phyloP scores from a whole-genome alignment of 108 stramenopile genomes.

The Stephanodiscus minutulus region DNA sequence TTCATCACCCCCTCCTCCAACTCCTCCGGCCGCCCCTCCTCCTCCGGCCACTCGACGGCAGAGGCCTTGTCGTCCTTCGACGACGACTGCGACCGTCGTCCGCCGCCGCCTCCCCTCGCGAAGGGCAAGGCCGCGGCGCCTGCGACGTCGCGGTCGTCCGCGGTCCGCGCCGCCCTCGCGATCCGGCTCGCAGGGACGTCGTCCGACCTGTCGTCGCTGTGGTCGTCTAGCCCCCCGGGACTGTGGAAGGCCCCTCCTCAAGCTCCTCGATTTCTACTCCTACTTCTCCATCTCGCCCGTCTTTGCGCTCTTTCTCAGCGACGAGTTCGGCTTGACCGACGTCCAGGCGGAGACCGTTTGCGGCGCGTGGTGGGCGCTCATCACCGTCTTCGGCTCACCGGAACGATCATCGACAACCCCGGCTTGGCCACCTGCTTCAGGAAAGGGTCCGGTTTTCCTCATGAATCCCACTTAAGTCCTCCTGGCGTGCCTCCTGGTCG shows the following conservation, averaged over 20 bases:
- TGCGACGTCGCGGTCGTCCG: too few species aligned
- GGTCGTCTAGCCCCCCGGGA: conserved; percentile 58
- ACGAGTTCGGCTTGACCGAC: conserved; percentile 62
- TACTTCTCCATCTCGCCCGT: conserved; percentile 67
- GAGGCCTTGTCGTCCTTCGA: too few species aligned
- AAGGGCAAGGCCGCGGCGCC: too few species aligned
- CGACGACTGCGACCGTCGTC: too few species aligned
- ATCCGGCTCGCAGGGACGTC: conserved; percentile 27
- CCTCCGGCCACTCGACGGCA: too few species aligned
- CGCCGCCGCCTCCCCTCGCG: too few species aligned
- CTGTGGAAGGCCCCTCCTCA: conserved; percentile 62
- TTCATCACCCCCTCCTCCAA: too few species aligned
- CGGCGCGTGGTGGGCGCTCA: conserved; percentile 68
- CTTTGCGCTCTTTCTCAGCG: conserved; percentile 60
- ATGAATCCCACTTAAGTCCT: conserved; percentile 50
- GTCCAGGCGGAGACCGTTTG: conserved; percentile 66
- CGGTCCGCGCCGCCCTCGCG: neutral
- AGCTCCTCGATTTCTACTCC: conserved; percentile 70
- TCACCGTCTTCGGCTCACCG: conserved; percentile 71
- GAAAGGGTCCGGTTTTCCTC: conserved; percentile 58
- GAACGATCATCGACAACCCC: conserved; percentile 62
- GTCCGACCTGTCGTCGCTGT: conserved; percentile 52
- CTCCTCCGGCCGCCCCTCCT: too few species aligned
- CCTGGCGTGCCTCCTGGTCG: conserved; percentile 39
- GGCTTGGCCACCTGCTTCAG: conserved; percentile 62